Percentiles rank a stretch among this genome's conserved stretches.
phyloP scores from a whole-genome alignment of 164 flowering plant genomes.

The Aristolochia contorta region DNA sequence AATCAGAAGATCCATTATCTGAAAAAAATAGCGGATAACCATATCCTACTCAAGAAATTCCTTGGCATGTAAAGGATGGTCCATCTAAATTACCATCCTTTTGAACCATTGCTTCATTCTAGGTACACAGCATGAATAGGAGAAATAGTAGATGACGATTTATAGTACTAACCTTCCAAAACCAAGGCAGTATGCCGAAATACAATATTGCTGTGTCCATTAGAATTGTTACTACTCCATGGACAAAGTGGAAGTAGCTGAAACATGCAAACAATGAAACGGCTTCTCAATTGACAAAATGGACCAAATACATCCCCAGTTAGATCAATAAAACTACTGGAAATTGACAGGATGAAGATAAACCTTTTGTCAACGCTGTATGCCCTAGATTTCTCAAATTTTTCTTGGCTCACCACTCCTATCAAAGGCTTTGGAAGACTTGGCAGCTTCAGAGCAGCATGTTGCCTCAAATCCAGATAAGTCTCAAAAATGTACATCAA shows the following conservation, averaged over 20 bases:
- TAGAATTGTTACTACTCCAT: slow-evolving; percentile 64
- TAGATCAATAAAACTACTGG: neutral
- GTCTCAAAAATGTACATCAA: slow-evolving; percentile 74
- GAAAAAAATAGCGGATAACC: no score
- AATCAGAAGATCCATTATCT: no score
- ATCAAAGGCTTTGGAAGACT: slow-evolving; percentile 71
- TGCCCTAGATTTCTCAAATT: slow-evolving; percentile 78
- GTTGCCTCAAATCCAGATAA: slow-evolving; percentile 84
- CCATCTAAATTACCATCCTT: no score
- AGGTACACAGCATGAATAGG: neutral
- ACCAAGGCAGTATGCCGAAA: slow-evolving; percentile 85
- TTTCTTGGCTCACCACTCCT: slow-evolving; percentile 81
- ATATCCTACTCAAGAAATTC: no score
- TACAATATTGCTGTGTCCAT: slow-evolving; percentile 73
- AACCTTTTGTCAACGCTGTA: slow-evolving; percentile 96
- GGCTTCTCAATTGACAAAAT: neutral
- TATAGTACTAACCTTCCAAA: slow-evolving; percentile 67
- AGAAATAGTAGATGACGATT: neutral
- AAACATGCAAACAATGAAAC: slow-evolving; percentile 8
- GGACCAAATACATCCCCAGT: neutral
- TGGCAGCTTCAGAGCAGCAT: slow-evolving; percentile 65
- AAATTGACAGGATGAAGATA: neutral
- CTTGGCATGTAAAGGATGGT: no score
- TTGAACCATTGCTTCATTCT: no score
- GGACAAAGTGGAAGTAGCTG: slow-evolving; percentile 88